Base-by-base conservation (phyloP, 352 stramenopile genomes). In the Phytophthora pseudosyringae region DNA sequence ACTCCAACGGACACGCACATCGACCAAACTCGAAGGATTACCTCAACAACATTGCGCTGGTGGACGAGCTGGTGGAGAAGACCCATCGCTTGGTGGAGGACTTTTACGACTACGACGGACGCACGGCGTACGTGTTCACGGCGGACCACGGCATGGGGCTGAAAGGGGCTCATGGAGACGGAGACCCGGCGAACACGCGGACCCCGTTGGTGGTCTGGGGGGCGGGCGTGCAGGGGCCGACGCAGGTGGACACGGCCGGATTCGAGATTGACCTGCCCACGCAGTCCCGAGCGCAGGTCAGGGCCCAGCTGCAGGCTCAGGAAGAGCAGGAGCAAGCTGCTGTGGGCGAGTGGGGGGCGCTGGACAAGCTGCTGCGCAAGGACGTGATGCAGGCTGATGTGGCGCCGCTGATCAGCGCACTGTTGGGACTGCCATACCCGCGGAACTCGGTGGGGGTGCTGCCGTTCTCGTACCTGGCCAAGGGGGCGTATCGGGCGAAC, bases 351-450 rank as follows among this genome's bases (percentile, higher is more conserved):
- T 94, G 83, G 77, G 78, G 73, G 13, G 49, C 46, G 3, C 77
- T 96, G 18, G 18, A 26, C 6, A 44, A 69, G 10, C 64, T 92
- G 26, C 54, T 78, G 45, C 81, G 88, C 11, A 88, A 84, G 44
- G 88, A 96, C 50, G 86, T 94, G 28, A 91, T 94, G 82, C 88
- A 96, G 54, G 87, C 85, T 8, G 86, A 96, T 60, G 67, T 96
- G 1, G 88, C 88, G n/a, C 85, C 86, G 12, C 69, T 94, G 3
- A 77, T 93, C 36, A 88, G 81, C 47, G 71, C 84, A 39, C 56
- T 96, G 25, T 59, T 96, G 12, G 88, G 88, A 3, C 35, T 90
- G 2, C 84, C 86, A 31, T 92, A 91, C 40, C 86, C 88, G 0
- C 80, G 86, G n/a, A 96, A 96, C 50, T 96, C 88, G 21, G 83